Base-by-base conservation (phyloP, 2,329 filamentous ascomycete species). In the Colletotrichum sp. region DNA sequence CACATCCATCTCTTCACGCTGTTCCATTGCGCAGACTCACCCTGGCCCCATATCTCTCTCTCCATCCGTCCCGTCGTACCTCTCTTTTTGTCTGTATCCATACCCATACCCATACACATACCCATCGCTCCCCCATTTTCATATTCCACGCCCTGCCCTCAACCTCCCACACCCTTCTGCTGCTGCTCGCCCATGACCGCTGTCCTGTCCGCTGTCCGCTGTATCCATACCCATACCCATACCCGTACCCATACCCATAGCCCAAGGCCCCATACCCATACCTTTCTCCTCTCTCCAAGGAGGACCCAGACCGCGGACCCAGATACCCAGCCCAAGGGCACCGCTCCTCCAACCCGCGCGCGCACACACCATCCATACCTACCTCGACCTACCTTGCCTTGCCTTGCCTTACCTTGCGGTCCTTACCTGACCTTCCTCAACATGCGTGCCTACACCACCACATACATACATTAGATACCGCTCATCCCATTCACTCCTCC, bases 401-500 rank as follows among this genome's bases (percentile, higher is more conserved):
- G 10, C 44, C 62, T 64, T 32, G 7, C 32, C 60, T 36, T 60
- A n/a, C 39, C 39, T 49, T 49, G n/a, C 39, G 18, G 39, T 49
- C 18, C 39, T 52, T 52, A 52, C 44, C 62, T 64, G 62, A 64
- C 32, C 62, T 39, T 65, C 62, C 68, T 72, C 66, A n/a, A 64
- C 70, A 77, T 71, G 62, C 71, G 76, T 44, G 64, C 68, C 63
- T 60, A 39, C 70, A 30, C 59, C 64, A 52, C n/a, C 44, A 55
- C 70, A 69, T 70, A 59, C 76, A 76, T 75, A 76, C 74, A 73
- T 76, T 76, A 76, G 74, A 69, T 76, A 76, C 74, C 70, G 70
- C 74, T 76, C 74, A 64, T 76, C 74, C 74, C 70, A 76, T 74
- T 52, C 71, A 73, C n/a, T 52, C 12, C n/a, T 62, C 71, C 70